Percentiles rank a stretch among this genome's conserved stretches.
Evolutionary conservation across 1,284 basidiomycete genomes (phyloP).

Genomic region (Cryptococcus hybrid): DNA sequence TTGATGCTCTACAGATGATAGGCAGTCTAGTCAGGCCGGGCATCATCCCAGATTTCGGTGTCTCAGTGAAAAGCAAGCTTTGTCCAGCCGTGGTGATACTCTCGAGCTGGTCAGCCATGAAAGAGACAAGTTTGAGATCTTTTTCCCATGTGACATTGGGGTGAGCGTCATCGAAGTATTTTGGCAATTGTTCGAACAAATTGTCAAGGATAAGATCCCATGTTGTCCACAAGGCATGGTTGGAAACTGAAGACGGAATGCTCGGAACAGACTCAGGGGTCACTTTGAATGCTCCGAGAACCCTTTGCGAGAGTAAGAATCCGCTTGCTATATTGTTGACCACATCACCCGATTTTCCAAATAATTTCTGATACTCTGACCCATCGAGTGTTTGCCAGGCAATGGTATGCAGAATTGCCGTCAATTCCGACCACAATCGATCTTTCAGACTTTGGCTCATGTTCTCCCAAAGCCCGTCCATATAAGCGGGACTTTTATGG

Average conservation of each 20-base stretch:
- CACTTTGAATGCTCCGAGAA: constrained; percentile 24
- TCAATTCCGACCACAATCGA: constrained; percentile 28
- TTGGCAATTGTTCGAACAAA: constrained; percentile 37
- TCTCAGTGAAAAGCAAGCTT: constrained; percentile 2
- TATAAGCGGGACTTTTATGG: constrained; percentile 18
- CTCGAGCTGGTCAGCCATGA: constrained; percentile 41
- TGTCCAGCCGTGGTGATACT: constrained; percentile 24
- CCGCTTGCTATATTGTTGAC: constrained; percentile 28
- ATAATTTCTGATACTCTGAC: constrained; percentile 28
- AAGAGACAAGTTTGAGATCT: constrained; percentile 29
- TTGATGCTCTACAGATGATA: constrained; percentile 33
- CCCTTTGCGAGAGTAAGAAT: constrained; percentile 34
- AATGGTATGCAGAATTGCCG: constrained; percentile 36
- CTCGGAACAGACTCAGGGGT: constrained; percentile 32
- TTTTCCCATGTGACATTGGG: constrained; percentile 21
- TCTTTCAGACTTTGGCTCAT: constrained; percentile 23
- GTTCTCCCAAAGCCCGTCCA: constrained; percentile 25
- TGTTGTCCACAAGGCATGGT: constrained; percentile 32
- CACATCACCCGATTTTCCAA: constrained; percentile 26
- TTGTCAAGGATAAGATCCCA: constrained; percentile 43
- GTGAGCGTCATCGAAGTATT: constrained; percentile 23
- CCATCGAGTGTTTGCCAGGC: constrained; percentile 34
- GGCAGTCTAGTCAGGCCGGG: constrained; percentile 27
- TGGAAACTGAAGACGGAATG: constrained; percentile 22
- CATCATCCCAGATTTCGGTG: constrained; percentile 3